phyloP scores from a whole-genome alignment of 2,329 filamentous ascomycete genomes.

The Chrysoporthe cubensis region DNA sequence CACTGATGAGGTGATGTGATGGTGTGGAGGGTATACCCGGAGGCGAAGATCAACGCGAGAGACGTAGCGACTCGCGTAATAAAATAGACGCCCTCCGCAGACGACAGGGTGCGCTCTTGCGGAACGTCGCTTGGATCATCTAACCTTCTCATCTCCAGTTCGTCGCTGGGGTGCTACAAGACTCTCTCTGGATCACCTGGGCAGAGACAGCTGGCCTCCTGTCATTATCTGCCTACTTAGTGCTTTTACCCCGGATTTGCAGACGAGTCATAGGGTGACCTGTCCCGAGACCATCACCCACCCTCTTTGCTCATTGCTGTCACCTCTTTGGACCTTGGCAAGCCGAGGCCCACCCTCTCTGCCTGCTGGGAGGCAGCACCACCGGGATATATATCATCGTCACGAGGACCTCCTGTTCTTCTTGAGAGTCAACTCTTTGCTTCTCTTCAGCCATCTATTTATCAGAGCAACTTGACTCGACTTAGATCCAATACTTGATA shows the following conservation, averaged over 20 bases:
- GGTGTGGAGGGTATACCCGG: conserved; percentile 4
- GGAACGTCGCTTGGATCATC: not conserved
- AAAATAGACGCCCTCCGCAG: not conserved
- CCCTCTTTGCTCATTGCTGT: not conserved
- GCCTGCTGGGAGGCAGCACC: not conserved
- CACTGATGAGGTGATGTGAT: not conserved
- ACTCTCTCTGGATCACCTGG: not conserved
- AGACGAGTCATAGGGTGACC: conserved; percentile 12
- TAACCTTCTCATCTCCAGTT: too few relatives aligned
- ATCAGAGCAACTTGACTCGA: not conserved
- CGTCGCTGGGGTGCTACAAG: not conserved
- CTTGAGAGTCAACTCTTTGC: not conserved
- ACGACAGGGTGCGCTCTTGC: not conserved
- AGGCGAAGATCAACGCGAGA: not conserved
- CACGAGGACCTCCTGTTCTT: not conserved
- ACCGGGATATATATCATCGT: not conserved
- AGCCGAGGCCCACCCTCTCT: conserved; percentile 5
- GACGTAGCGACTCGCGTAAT: not conserved
- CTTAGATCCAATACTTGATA: not conserved
- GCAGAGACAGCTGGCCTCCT: not conserved
- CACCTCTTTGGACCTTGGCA: conserved; percentile 1
- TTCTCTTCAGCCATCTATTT: not conserved
- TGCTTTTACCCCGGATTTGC: not conserved
- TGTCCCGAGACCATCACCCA: not conserved
- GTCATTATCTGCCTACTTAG: not conserved